Base-by-base conservation (phyloP, 2,329 filamentous ascomycete species). In the Cladosporium sp. region DNA sequence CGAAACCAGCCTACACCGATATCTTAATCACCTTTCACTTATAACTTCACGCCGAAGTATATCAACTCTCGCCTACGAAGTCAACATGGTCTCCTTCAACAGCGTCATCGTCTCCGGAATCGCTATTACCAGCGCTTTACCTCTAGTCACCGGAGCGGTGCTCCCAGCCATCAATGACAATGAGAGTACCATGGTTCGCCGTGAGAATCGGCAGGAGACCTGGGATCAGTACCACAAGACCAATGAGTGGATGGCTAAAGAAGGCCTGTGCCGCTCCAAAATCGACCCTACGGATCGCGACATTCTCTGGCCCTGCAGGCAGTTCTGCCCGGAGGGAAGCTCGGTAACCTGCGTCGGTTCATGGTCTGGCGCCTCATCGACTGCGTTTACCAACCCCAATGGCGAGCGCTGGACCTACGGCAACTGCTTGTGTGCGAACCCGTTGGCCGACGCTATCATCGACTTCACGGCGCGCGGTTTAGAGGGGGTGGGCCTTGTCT, bases 31-130 rank as follows among this genome's bases (percentile, higher is more conserved):
- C n/a, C n/a, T n/a, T n/a, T n/a, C n/a, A n/a, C n/a, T n/a, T n/a
- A n/a, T n/a, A n/a, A n/a, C n/a, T n/a, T n/a, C n/a, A n/a, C n/a
- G n/a, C n/a, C n/a, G n/a, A n/a, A n/a, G n/a, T n/a, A n/a, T n/a
- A n/a, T n/a, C n/a, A n/a, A n/a, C n/a, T n/a, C n/a, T n/a, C n/a
- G n/a, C n/a, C n/a, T n/a, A n/a, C n/a, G n/a, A n/a, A 9, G 18
- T 16, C 30, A 45, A 36, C 8, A 45, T 45, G 42, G 19, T 45
- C 30, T 15, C 30, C 42, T 13, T 15, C 42, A 45, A 18, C 42
- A 22, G 20, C 15, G 12, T 43, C 11, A 7, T 43, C 11, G 18
- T 25, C 16, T 45, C 32, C 2, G n/a, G n/a, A 18, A 15, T 18
- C 18, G 19, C 19, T 16, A 7, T 36, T 6, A 12, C 20, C 42